Percentiles rank a stretch among this genome's conserved stretches.
Conservation (phyloP, 805 yeast species). For the Nakazawaea ishiwadae region DNA sequence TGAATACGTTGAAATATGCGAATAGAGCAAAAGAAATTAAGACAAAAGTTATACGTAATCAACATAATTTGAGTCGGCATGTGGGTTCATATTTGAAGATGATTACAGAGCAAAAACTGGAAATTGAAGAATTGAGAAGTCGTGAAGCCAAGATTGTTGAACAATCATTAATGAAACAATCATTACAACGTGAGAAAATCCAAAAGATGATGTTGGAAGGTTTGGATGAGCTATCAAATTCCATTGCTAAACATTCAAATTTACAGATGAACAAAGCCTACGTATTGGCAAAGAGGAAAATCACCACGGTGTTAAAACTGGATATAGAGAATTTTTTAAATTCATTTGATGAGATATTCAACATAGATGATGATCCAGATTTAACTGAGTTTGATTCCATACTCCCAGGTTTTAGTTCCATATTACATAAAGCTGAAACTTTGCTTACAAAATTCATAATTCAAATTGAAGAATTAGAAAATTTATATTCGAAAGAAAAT, state of each 20-base stretch:
- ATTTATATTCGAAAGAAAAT: conserved; percentile 39
- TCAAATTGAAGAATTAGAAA: conserved; percentile 51
- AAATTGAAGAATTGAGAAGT: conserved; percentile 60
- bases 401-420: conserved; percentile 18
- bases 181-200: conserved; percentile 32
- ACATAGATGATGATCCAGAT: conserved; percentile 17
- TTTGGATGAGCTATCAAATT: conserved; percentile 34
- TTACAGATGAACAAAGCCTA: conserved; percentile 39
- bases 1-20: conserved; percentile 88
- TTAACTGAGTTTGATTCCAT: conserved; percentile 16
- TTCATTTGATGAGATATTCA: conserved; percentile 25
- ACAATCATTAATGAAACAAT: conserved; percentile 30
- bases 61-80: conserved; percentile 72
- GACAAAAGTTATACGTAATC: conserved; percentile 71
- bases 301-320: conserved; percentile 19
- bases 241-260: conserved; percentile 37
- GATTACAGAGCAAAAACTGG: conserved; percentile 76
- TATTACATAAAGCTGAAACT: conserved; percentile 25
- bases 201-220: conserved; percentile 35
- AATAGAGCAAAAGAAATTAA: conserved; percentile 87
- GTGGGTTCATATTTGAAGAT: conserved; percentile 80
- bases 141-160: conserved; percentile 45
- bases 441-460: conserved; percentile 29
- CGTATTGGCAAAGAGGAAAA: conserved; percentile 41
- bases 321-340: conserved; percentile 28